phyloP scores from a whole-genome alignment of 2,329 filamentous ascomycete species.

The Fusarium sp. region DNA sequence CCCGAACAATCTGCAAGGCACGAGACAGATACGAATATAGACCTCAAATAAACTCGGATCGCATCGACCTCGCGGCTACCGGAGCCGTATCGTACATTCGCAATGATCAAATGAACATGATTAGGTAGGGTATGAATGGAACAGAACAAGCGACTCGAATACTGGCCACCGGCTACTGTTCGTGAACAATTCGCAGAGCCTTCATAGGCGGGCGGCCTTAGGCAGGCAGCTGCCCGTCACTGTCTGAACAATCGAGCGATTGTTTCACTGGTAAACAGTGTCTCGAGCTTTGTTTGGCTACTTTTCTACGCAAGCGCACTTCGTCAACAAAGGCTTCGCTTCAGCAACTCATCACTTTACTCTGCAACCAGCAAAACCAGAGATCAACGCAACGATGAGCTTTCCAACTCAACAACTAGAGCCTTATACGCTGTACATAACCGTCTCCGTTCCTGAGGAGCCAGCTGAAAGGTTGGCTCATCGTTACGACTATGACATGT shows the following conservation, averaged over 20 bases:
- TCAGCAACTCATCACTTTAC: neutral
- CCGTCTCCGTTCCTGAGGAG: conserved; percentile 38
- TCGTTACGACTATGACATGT: conserved; percentile 26
- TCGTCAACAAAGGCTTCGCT: neutral
- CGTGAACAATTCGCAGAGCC: neutral
- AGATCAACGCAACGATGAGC: conserved; percentile 21
- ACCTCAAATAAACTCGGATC: neutral
- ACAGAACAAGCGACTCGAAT: neutral
- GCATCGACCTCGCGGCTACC: neutral
- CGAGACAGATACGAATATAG: neutral
- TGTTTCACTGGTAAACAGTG: neutral
- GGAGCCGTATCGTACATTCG: neutral
- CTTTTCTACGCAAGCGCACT: neutral
- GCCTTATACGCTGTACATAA: conserved; percentile 45
- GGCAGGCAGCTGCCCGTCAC: conserved; percentile 3
- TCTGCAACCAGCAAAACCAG: neutral
- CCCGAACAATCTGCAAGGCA: neutral
- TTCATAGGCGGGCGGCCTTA: neutral
- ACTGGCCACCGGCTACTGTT: neutral
- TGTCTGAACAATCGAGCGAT: neutral
- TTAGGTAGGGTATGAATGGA: neutral
- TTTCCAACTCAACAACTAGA: conserved; percentile 34
- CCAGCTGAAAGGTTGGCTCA: conserved; percentile 4
- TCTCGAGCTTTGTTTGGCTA: neutral
- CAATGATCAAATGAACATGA: neutral